Evolutionary conservation across 176 grass and related monocot genomes (phyloP).

Genomic region (Avena eriantha): DNA sequence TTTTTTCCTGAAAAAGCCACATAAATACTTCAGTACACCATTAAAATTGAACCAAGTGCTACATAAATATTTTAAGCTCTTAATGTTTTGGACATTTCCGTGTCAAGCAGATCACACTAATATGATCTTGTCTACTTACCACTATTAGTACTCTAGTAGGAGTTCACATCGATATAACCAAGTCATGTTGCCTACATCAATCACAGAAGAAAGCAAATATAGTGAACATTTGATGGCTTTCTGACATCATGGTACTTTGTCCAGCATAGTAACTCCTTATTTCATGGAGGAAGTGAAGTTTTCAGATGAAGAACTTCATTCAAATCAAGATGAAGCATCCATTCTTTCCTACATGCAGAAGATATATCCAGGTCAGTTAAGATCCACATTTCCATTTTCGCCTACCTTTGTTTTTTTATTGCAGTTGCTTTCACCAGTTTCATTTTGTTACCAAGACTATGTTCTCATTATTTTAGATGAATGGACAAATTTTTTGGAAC

Average conservation of each 20-base stretch:
- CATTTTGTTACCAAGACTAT: constrained; percentile 25
- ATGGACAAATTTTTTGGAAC: constrained; percentile 88
- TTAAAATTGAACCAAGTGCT: constrained; percentile 22
- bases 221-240: constrained; percentile 5
- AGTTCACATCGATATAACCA: constrained; percentile 15
- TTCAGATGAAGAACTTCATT: constrained; percentile 85
- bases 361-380: constrained; percentile 83
- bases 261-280: constrained; percentile 88
- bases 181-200: background rate
- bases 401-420: background rate
- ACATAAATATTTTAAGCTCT: background rate
- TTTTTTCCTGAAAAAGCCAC: no score
- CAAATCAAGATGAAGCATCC: constrained; percentile 80
- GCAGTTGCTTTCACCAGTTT: constrained; percentile 18
- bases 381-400: constrained; percentile 6
- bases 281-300: constrained; percentile 95
- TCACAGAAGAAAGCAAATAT: constrained; percentile 23
- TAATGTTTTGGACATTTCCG: background rate
- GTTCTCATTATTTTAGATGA: constrained; percentile 62
- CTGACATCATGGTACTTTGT: constrained; percentile 37
- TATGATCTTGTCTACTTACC: constrained; percentile 7
- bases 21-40: background rate
- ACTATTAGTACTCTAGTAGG: background rate
- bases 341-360: constrained; percentile 93
- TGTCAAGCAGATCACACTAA: constrained; percentile 1